Evolutionary conservation across 164 flowering plant genomes (phyloP), one percentile per base, ranked within the genome.

Genomic region (Tinospora cordifolia): DNA sequence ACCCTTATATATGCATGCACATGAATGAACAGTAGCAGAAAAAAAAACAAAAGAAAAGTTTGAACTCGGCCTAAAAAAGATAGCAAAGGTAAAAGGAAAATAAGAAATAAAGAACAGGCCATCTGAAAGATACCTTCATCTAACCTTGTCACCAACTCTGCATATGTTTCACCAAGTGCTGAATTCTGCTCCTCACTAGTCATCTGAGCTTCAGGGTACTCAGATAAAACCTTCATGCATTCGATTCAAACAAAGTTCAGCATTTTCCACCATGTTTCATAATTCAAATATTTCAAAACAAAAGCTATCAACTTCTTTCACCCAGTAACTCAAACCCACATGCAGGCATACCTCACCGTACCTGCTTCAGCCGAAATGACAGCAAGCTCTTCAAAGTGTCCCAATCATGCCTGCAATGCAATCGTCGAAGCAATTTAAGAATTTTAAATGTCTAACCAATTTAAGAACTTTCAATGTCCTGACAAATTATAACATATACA

Each of bases 351-450:
- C 85, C 87, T 83, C 87, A 83, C 85, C 92, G 79, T 90, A 93
- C 98, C 98, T 90, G 88, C 89, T 89, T 93, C 83, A 93, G 82
- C 81, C 85, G 80, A 81, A 81, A 84, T 68, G 93, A 89, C 64
- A 93, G 79, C 80, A 89, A 75, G 65, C 73, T 76, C 83, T 86
- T 88, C 76, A 93, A 63, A 63, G 83, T 83, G 63, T 85, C 88
- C 98, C 98, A 93, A n/a, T 84, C 88, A 80, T 81, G 83, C 96
- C 98, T 92, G 83, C 41, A 26, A 30, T 14, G 67, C 63, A 70
- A 62, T 27, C 12, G n/a, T 54, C 19, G n/a, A 65, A 41, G 40
- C 58, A 63, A 66, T 13, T 44, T 49, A n/a, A 71, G 27, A 25
- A 25, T 38, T 57, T 46, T 59, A 17, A 54, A 19, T 54, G 19